A percentile compares a stretch with the other conserved stretches of the same genome.
Conservation (phyloP, 1,284 basidiomycete species). For the Phaffia rhodozyma region DNA sequence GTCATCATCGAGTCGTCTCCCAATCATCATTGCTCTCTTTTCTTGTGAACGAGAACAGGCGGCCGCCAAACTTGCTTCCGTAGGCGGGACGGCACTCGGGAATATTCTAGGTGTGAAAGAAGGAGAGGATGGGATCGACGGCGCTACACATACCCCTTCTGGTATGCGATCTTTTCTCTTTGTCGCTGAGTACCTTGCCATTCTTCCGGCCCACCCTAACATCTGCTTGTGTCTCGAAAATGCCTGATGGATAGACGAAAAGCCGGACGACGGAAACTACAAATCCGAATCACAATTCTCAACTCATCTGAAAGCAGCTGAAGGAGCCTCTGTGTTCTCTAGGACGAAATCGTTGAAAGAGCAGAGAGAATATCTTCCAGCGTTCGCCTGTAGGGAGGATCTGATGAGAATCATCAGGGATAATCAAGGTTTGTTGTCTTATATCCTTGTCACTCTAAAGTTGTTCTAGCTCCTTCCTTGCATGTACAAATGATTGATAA, state of each 20-base stretch:
- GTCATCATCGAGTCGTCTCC: background rate
- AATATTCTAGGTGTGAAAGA: constrained; percentile 97
- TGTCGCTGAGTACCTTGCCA: constrained; percentile 41
- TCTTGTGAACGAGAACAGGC: constrained; percentile 36
- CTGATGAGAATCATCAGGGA: constrained; percentile 81
- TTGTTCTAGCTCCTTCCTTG: background rate
- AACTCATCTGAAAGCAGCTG: constrained; percentile 64
- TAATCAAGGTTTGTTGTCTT: constrained; percentile 64
- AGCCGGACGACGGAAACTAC: constrained; percentile 59
- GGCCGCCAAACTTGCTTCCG: constrained; percentile 82
- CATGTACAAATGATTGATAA: background rate
- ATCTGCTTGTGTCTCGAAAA: too few relatives aligned
- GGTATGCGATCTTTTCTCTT: constrained; percentile 53
- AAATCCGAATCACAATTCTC: constrained; percentile 95
- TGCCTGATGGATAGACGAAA: constrained; percentile 28
- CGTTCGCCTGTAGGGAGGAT: constrained; percentile 94
- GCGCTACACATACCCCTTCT: background rate
- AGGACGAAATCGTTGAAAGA: constrained; percentile 75
- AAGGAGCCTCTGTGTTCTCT: constrained; percentile 73
- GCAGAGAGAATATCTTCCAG: constrained; percentile 92
- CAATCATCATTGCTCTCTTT: background rate
- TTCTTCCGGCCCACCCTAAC: too few relatives aligned
- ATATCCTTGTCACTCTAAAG: background rate
- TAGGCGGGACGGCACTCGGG: constrained; percentile 85
- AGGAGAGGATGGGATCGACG: constrained; percentile 56